A percentile compares a stretch with the other conserved stretches of the same genome.
phyloP scores from a whole-genome alignment of 164 flowering plant species.

The Umbellularia californica region DNA sequence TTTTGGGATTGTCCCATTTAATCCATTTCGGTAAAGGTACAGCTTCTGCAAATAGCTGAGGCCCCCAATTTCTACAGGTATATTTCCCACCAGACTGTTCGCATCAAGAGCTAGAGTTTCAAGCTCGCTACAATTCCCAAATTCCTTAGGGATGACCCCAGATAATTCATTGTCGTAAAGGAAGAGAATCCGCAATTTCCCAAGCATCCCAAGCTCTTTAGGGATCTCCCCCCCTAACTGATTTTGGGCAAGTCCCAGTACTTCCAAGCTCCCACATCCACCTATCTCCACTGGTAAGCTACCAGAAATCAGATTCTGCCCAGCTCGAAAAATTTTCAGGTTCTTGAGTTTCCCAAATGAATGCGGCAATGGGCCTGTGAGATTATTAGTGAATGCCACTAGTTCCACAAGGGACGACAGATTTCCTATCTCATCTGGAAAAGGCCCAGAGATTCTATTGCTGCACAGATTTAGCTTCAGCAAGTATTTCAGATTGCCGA shows the following conservation, averaged over 20 bases:
- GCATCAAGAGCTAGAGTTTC: slow-evolving; percentile 62
- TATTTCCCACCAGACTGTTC: slow-evolving; percentile 60
- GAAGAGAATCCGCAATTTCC: slow-evolving; percentile 46
- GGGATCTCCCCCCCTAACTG: slow-evolving; percentile 59
- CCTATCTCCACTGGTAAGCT: slow-evolving; percentile 65
- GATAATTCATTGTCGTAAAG: slow-evolving; percentile 67
- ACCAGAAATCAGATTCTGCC: slow-evolving; percentile 78
- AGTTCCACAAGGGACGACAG: slow-evolving; percentile 52
- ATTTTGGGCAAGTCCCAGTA: slow-evolving; percentile 86
- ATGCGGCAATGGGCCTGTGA: slow-evolving; percentile 68
- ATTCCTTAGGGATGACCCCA: slow-evolving; percentile 69
- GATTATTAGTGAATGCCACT: slow-evolving; percentile 67
- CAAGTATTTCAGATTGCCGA: slow-evolving; percentile 33
- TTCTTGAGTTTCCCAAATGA: slow-evolving; percentile 73
- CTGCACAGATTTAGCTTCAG: slow-evolving; percentile 50
- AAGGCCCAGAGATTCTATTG: slow-evolving; percentile 59
- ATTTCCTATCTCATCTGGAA: slow-evolving; percentile 74
- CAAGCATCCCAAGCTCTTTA: slow-evolving; percentile 67
- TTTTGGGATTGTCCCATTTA: slow-evolving; percentile 82
- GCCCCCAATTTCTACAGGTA: slow-evolving; percentile 69
- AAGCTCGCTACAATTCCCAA: slow-evolving; percentile 69
- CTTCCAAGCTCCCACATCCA: slow-evolving; percentile 47
- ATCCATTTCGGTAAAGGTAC: slow-evolving; percentile 68
- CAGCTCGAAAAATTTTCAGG: slow-evolving; percentile 68
- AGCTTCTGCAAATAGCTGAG: slow-evolving; percentile 45